Evolutionary conservation across 1,284 basidiomycete genomes (phyloP), one percentile per base, ranked within the genome.

Genomic region (Cryptococcus neoformans): DNA sequence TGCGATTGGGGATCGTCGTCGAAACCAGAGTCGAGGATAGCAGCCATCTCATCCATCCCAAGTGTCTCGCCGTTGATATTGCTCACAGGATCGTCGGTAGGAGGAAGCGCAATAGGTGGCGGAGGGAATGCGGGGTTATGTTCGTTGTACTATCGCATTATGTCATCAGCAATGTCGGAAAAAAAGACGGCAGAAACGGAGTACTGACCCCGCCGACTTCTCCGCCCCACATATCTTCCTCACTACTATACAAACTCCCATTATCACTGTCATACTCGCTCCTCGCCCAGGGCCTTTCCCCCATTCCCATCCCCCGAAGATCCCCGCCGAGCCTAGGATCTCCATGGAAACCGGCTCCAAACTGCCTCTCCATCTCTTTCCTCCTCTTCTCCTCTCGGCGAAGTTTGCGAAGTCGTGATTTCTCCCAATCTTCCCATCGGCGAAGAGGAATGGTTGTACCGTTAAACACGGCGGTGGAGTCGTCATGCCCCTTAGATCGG

Each of bases 401-500:
- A 45, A 93, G 68, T 79, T 98, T 98, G 59, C 94, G 88, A 53
- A 98, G 81, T 39, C 95, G 84, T n/a, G 91, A 95, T 42, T 93
- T 86, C 76, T 99, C 96, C 96, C 96, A 99, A 70, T 99, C 96
- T 78, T 99, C 94, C 96, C 96, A 99, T 56, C 94, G 83, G 41
- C 96, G 86, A 69, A 98, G 79, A 0, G 96, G 93, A 34, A 99
- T 85, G 0, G 83, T 84, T 44, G 81, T 79, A 1, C 83, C 85
- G 48, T 83, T 81, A 45, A 81, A 80, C 5, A 76, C 67, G 4
- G 79, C 80, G n/a, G 79, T 82, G 49, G 82, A 84, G 37, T 86
- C 86, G 16, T 83, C 84, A 68, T 96, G 92, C 21, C 69, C 68
- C 62, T 85, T 84, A 49, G 81, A 84, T 70, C 92, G 49, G 7